Percentiles rank a stretch among this genome's conserved stretches.
Evolutionary conservation across 768 basidiomycete species (phyloP).

Genomic region (Auricularia sp.): DNA sequence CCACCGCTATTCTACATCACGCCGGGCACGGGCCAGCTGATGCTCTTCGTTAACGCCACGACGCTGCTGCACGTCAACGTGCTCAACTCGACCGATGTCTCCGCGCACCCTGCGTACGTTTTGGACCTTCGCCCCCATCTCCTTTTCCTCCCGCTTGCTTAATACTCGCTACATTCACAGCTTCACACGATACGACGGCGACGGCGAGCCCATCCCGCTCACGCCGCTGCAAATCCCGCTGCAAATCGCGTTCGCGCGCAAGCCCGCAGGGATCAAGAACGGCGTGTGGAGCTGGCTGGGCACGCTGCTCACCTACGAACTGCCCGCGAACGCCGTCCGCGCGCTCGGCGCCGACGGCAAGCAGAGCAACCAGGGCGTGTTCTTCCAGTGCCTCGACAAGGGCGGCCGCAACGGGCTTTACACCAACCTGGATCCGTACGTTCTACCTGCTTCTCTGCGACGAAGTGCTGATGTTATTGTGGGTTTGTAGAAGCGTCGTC

Average conservation of each 20-base stretch:
- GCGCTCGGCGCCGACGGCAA: background rate
- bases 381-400: background rate
- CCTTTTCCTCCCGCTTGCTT: background rate
- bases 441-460: background rate
- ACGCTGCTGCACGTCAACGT: slow-evolving; percentile 1
- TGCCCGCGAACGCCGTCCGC: background rate
- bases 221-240: background rate
- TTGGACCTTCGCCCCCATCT: background rate
- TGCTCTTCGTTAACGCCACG: slow-evolving; percentile 1
- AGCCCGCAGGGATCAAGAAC: background rate
- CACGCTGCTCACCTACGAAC: background rate
- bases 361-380: background rate
- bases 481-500: background rate
- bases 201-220: background rate
- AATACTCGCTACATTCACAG: background rate
- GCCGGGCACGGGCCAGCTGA: background rate
- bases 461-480: background rate
- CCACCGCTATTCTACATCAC: slow-evolving; percentile 1
- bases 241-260: background rate
- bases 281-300: background rate
- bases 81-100: background rate
- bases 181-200: background rate
- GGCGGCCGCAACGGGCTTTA: background rate
- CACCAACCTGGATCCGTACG: background rate
- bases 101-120: background rate